Percentiles rank a stretch among this genome's conserved stretches.
These are phyloP conservation scores for Leonotis leonurus DNA, from an alignment of 257 asterid species.

Conservation along the genomic window DNA sequence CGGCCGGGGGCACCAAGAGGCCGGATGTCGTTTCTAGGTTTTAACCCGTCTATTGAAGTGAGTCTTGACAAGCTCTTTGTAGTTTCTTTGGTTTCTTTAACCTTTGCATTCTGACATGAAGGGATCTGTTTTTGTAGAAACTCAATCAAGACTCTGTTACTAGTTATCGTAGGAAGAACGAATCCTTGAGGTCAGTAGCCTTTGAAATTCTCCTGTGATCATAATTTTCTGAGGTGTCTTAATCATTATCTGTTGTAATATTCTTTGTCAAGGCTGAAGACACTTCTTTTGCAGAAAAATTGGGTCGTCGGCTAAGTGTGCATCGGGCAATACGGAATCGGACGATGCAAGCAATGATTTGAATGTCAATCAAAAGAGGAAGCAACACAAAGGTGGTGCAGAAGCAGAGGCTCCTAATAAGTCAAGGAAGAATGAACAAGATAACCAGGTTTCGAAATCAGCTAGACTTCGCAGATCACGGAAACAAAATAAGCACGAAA, in stretches of 20 bases:
- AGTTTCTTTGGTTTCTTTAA: background rate
- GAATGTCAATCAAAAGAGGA: conserved; percentile 47
- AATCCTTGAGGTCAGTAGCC: conserved; percentile 45
- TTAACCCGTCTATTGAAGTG: conserved; percentile 93
- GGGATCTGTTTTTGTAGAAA: conserved; percentile 49
- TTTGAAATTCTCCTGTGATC: background rate
- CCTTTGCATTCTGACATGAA: conserved; percentile 24
- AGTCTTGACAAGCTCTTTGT: conserved; percentile 29
- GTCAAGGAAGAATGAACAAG: conserved; percentile 26
- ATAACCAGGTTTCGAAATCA: conserved; percentile 25
- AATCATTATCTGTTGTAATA: background rate
- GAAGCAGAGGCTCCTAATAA: conserved; percentile 37
- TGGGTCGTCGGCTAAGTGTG: conserved; percentile 27
- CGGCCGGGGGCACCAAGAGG: conserved; percentile 72
- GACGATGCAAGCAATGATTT: conserved; percentile 25
- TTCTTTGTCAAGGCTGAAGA: conserved; percentile 1
- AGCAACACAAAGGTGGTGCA: conserved; percentile 30
- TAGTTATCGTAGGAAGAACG: conserved; percentile 43
- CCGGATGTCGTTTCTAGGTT: conserved; percentile 85
- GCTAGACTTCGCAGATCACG: conserved; percentile 32
- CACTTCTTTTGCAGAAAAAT: conserved; percentile 46
- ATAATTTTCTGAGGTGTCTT: background rate
- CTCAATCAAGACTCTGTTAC: conserved; percentile 52
- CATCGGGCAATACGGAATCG: conserved; percentile 21
- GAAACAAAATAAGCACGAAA: conserved; percentile 50